Evolutionary conservation across 2,329 filamentous ascomycete genomes (phyloP).

Genomic region (Xylariaceae sp.): DNA sequence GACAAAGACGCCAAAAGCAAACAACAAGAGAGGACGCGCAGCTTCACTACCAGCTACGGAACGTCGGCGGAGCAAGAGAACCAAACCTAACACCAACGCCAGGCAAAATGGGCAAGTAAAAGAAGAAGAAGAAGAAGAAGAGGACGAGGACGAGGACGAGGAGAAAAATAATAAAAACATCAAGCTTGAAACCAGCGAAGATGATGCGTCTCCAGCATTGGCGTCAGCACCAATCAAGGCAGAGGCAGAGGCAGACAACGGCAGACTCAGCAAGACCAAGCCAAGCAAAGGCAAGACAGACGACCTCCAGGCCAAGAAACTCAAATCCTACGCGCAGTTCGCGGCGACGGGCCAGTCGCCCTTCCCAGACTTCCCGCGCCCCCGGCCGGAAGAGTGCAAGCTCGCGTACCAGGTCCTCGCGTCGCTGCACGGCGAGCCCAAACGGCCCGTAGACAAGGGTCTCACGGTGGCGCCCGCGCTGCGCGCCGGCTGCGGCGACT

Average conservation of each 20-base stretch:
- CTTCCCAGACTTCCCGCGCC: conserved; percentile 71
- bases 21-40: conserved; percentile 17
- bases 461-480: conserved; percentile 59
- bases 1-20: neutral
- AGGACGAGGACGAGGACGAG: conserved; percentile 11
- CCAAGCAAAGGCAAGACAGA: conserved; percentile 8
- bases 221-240: conserved; percentile 1
- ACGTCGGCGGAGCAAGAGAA: conserved; percentile 23
- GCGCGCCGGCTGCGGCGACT: conserved; percentile 67
- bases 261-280: conserved; percentile 21
- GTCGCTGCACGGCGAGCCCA: conserved; percentile 68
- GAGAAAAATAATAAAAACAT: neutral
- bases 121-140: neutral
- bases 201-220: neutral
- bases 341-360: conserved; percentile 54
- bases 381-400: conserved; percentile 71
- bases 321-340: conserved; percentile 51
- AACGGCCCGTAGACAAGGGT: conserved; percentile 62
- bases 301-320: conserved; percentile 50
- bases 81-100: neutral
- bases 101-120: neutral
- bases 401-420: conserved; percentile 71
- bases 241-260: conserved; percentile 15
- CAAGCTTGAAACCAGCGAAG: conserved; percentile 3
- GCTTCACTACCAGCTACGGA: neutral